Percentiles rank a stretch among this genome's conserved stretches.
These are phyloP conservation scores for Veloboletus limbatus DNA, from an alignment of 1,284 basidiomycete genomes.

Conservation along the genomic window DNA sequence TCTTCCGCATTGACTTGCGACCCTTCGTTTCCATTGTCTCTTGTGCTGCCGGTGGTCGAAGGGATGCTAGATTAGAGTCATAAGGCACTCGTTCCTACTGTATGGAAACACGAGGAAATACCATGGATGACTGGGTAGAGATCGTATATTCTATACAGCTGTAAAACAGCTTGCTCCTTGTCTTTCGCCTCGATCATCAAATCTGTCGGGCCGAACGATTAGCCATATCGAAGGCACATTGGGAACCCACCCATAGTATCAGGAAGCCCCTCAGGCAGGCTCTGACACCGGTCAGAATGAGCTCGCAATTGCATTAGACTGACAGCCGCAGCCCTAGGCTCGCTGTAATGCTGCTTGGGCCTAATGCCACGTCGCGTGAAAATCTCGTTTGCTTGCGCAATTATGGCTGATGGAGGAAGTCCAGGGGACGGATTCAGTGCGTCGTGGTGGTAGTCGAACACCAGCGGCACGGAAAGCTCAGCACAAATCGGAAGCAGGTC, in stretches of 20 bases:
- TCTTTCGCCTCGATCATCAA: constrained; percentile 94
- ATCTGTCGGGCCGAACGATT: constrained; percentile 42
- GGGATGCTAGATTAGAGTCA: constrained; percentile 35
- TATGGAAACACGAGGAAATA: constrained; percentile 20
- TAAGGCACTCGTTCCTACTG: background rate
- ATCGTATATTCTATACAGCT: constrained; percentile 77
- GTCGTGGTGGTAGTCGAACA: constrained; percentile 84
- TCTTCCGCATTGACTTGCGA: constrained; percentile 45
- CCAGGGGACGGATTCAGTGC: constrained; percentile 60
- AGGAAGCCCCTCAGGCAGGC: constrained; percentile 61
- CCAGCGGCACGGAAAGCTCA: constrained; percentile 77
- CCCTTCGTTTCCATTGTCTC: constrained; percentile 51
- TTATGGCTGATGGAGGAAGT: constrained; percentile 53
- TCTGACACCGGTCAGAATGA: constrained; percentile 77
- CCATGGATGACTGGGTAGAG: constrained; percentile 65
- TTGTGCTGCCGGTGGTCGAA: constrained; percentile 51
- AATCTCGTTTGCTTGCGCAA: constrained; percentile 71
- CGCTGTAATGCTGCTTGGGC: constrained; percentile 89
- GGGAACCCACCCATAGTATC: constrained; percentile 59
- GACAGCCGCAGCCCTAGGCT: constrained; percentile 72
- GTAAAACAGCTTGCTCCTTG: constrained; percentile 91
- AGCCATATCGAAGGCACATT: background rate
- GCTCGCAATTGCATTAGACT: constrained; percentile 81
- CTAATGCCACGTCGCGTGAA: constrained; percentile 74
- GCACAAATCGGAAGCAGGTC: constrained; percentile 83